Conservation (phyloP, 176 grass and related monocot genomes). For the Cenchrus americanus region DNA sequence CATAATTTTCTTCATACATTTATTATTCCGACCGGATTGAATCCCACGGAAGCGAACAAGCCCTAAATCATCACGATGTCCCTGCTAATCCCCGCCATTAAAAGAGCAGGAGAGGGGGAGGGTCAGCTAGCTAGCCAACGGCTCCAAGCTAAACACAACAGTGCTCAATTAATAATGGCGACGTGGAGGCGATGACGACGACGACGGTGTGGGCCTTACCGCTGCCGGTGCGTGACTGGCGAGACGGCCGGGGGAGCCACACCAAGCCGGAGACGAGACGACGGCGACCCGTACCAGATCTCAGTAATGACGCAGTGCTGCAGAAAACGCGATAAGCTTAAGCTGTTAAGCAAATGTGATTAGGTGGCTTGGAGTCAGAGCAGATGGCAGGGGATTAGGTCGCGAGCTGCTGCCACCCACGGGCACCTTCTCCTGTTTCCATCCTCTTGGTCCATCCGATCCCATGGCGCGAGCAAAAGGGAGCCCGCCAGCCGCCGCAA, state of each 20-base stretch:
- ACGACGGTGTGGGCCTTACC: neutral
- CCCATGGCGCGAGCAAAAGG: neutral
- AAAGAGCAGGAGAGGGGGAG: constrained; percentile 33
- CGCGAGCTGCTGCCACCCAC: constrained; percentile 27
- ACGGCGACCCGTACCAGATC: neutral
- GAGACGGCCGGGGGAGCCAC: neutral
- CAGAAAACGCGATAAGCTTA: neutral
- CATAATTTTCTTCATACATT: too few relatives aligned
- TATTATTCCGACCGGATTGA: too few relatives aligned
- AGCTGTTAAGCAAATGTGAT: neutral
- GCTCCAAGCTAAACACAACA: constrained; percentile 9
- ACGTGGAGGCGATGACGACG: constrained; percentile 22
- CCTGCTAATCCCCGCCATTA: constrained; percentile 34
- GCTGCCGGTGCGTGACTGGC: neutral
- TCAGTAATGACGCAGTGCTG: neutral
- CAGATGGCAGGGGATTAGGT: constrained; percentile 37
- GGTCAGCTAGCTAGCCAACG: neutral
- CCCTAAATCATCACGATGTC: constrained; percentile 28
- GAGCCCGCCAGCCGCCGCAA: constrained; percentile 15
- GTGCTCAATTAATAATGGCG: constrained; percentile 33
- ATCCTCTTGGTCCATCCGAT: neutral
- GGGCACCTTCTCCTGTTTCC: neutral
- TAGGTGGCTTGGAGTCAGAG: constrained; percentile 13
- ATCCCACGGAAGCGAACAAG: too few relatives aligned
- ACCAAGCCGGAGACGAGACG: neutral